These are phyloP conservation scores for Achaetomium macrosporum DNA, from an alignment of 2,329 filamentous ascomycete species.

Conservation along the genomic window DNA sequence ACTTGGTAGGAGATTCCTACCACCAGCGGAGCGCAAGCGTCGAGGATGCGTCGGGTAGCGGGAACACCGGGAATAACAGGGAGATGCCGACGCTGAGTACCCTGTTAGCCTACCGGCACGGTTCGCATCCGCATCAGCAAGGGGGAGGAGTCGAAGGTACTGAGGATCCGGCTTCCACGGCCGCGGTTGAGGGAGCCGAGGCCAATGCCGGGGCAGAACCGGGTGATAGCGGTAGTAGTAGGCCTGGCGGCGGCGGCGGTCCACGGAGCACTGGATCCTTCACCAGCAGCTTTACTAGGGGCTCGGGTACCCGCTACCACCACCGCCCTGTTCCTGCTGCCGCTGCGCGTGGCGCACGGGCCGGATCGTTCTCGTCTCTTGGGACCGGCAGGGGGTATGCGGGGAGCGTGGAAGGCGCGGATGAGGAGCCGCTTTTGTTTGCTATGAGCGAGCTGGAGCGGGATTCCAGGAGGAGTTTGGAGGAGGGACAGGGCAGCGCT, in stretches of 20 bases:
- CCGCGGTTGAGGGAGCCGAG: not conserved
- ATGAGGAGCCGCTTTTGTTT: slow-evolving; percentile 67
- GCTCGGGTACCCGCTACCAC: too few relatives aligned
- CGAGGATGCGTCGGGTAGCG: slow-evolving; percentile 52
- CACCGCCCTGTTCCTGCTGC: not conserved
- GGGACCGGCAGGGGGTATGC: slow-evolving; percentile 1
- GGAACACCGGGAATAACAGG: slow-evolving; percentile 27
- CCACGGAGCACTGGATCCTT: too few relatives aligned
- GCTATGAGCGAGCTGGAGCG: slow-evolving; percentile 66
- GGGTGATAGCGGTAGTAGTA: too few relatives aligned
- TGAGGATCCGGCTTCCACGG: slow-evolving; percentile 15
- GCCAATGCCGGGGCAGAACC: too few relatives aligned
- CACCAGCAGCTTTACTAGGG: too few relatives aligned
- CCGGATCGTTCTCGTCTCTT: slow-evolving; percentile 11
- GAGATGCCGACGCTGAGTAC: slow-evolving; percentile 61
- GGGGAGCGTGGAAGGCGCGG: slow-evolving; percentile 43
- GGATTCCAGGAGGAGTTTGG: slow-evolving; percentile 51
- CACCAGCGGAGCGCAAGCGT: slow-evolving; percentile 64
- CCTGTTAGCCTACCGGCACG: slow-evolving; percentile 46
- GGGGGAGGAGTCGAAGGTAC: slow-evolving; percentile 28
- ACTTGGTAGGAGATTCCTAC: slow-evolving; percentile 38
- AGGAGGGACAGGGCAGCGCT: slow-evolving; percentile 35
- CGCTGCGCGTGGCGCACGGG: not conserved
- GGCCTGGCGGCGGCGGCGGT: not conserved
- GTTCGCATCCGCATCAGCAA: not conserved